phyloP scores from a whole-genome alignment of 2,329 filamentous ascomycete genomes.

The Septoria linicola region DNA sequence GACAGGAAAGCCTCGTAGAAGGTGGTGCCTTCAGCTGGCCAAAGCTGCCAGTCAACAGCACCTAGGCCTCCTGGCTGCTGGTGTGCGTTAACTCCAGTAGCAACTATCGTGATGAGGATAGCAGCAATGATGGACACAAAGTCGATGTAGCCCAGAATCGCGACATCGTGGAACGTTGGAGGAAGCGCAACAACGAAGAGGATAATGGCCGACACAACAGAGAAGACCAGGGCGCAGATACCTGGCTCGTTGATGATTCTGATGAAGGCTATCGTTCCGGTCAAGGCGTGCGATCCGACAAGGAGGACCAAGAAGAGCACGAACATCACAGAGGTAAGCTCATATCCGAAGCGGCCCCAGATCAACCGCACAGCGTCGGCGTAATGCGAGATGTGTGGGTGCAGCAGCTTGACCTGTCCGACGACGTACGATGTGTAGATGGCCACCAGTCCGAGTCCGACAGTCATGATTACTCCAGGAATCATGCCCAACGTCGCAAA shows the following conservation, averaged over 20 bases:
- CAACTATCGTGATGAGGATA: slow-evolving; percentile 40
- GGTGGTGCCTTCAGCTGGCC: slow-evolving; percentile 38
- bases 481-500: slow-evolving; percentile 57
- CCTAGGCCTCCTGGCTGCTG: slow-evolving; percentile 33
- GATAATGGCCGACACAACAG: slow-evolving; percentile 45
- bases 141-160: slow-evolving; percentile 40
- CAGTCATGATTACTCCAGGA: slow-evolving; percentile 56
- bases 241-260: slow-evolving; percentile 40
- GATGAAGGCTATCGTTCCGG: slow-evolving; percentile 48
- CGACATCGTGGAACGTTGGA: slow-evolving; percentile 40
- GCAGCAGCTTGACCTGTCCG: slow-evolving; percentile 58
- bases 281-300: slow-evolving; percentile 47
- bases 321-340: slow-evolving; percentile 46
- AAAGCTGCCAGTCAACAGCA: slow-evolving; percentile 37
- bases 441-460: slow-evolving; percentile 56
- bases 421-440: slow-evolving; percentile 63
- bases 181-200: slow-evolving; percentile 39
- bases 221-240: slow-evolving; percentile 46
- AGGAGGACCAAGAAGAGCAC: slow-evolving; percentile 45
- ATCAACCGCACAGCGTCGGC: slow-evolving; percentile 47
- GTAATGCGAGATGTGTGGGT: slow-evolving; percentile 47
- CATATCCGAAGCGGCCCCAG: slow-evolving; percentile 45
- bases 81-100: slow-evolving; percentile 36
- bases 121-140: slow-evolving; percentile 39
- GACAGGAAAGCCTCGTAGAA: slow-evolving; percentile 62